Evolutionary conservation across 1,284 basidiomycete species (phyloP).

Genomic region (Ustilago xerochloae): DNA sequence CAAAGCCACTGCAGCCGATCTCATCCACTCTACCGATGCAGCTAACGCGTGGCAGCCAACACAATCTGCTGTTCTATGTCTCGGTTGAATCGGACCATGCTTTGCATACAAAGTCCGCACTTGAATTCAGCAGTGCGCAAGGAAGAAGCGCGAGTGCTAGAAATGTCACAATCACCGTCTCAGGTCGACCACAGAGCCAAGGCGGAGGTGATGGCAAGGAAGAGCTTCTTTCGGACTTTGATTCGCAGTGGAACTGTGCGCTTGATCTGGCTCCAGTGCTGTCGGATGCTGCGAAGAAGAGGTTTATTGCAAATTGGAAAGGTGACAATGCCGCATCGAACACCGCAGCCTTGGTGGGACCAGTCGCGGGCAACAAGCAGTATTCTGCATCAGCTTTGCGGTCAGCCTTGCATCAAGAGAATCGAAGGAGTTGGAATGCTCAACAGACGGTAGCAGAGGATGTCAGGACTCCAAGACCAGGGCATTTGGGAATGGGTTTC

Average conservation of each 20-base stretch:
- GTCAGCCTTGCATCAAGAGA: neutral
- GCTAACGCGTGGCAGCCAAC: conserved; percentile 33
- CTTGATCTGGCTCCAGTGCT: conserved; percentile 35
- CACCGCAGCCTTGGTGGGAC: neutral
- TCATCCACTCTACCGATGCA: conserved; percentile 18
- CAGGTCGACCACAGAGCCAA: conserved; percentile 22
- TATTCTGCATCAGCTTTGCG: conserved; percentile 32
- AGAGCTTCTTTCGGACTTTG: conserved; percentile 24
- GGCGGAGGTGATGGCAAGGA: neutral
- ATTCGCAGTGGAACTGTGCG: conserved; percentile 48
- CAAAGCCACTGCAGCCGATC: conserved; percentile 15
- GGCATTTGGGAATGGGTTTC: conserved; percentile 30
- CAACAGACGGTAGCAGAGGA: conserved; percentile 6
- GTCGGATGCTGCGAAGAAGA: conserved; percentile 21
- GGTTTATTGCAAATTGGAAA: neutral
- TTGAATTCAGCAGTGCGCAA: neutral
- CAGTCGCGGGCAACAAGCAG: conserved; percentile 29
- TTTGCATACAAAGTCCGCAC: neutral
- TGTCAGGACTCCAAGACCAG: conserved; percentile 22
- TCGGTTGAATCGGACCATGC: conserved; percentile 8
- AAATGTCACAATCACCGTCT: conserved; percentile 43
- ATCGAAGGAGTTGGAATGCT: neutral
- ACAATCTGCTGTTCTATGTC: conserved; percentile 46
- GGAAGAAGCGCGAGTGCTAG: conserved; percentile 6
- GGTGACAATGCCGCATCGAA: neutral